Conservation (phyloP, 257 asterid genomes). For the Solanum bukasovii region DNA sequence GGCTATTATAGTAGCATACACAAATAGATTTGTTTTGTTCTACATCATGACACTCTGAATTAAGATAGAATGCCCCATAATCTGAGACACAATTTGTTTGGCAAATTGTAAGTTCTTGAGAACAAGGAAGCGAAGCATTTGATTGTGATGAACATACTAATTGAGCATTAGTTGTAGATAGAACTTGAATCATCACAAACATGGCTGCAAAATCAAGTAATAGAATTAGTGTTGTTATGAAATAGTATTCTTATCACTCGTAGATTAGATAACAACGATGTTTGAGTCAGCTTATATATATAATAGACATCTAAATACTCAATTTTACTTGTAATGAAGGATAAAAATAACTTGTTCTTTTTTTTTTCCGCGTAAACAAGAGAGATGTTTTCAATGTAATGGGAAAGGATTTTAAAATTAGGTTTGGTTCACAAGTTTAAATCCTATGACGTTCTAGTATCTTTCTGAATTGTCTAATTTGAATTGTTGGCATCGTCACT, state of each 20-base stretch:
- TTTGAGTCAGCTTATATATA: background rate
- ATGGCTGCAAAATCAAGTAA: background rate
- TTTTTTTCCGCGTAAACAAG: background rate
- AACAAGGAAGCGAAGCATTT: background rate
- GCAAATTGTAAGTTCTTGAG: background rate
- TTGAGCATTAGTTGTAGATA: background rate
- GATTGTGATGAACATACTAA: background rate
- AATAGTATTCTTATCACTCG: background rate
- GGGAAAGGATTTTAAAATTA: background rate
- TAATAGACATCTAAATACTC: background rate
- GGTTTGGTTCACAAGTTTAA: background rate
- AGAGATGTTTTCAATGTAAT: background rate
- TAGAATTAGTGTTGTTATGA: background rate
- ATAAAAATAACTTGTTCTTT: no score
- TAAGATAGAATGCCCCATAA: background rate
- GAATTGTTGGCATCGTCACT: background rate
- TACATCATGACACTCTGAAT: background rate
- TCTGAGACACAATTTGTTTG: background rate
- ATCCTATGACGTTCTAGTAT: no score
- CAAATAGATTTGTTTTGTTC: background rate
- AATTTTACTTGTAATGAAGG: background rate
- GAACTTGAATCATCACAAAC: background rate
- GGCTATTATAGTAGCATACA: background rate
- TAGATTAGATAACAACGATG: background rate
- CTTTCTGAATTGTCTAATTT: background rate